These are phyloP conservation scores for Raphanus sativus DNA, from an alignment of 345 rosid species.

Conservation along the genomic window DNA sequence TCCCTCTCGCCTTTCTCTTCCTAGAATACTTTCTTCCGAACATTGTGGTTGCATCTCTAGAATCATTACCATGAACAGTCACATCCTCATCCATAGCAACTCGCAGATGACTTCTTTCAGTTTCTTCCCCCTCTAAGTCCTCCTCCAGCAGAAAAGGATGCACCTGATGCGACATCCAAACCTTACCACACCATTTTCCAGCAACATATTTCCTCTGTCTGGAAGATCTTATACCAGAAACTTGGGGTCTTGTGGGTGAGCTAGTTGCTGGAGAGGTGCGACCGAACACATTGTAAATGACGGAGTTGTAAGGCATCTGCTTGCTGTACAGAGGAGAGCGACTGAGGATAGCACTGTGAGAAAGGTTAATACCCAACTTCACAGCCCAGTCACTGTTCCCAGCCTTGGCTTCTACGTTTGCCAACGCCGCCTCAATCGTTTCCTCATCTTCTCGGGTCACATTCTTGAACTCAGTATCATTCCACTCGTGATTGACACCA, in stretches of 20 bases:
- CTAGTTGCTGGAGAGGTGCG: conserved; percentile 54
- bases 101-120: conserved; percentile 49
- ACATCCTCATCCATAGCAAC: conserved; percentile 46
- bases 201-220: conserved; percentile 81
- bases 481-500: conserved; percentile 59
- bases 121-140: conserved; percentile 61
- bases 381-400: conserved; percentile 95
- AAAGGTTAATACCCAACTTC: conserved; percentile 86
- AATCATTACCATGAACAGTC: conserved; percentile 37
- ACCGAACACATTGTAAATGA: conserved; percentile 85
- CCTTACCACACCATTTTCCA: conserved; percentile 98
- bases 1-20: conserved; percentile 66
- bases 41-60: conserved; percentile 40
- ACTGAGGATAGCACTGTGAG: conserved; percentile 81
- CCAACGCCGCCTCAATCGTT: conserved; percentile 65
- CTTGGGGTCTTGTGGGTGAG: conserved; percentile 47
- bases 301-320: conserved; percentile 94
- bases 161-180: conserved; percentile 99
- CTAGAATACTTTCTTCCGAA: conserved; percentile 53
- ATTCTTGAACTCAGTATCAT: conserved; percentile 54
- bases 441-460: conserved; percentile 72
- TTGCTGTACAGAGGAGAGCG: conserved; percentile 84
- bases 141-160: conserved; percentile 63
- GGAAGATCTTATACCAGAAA: conserved; percentile 50
- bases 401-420: conserved; percentile 76